Percentiles rank a stretch among this genome's conserved stretches.
Conservation (phyloP, 768 basidiomycete species). For the Pleurotus eryngii region DNA sequence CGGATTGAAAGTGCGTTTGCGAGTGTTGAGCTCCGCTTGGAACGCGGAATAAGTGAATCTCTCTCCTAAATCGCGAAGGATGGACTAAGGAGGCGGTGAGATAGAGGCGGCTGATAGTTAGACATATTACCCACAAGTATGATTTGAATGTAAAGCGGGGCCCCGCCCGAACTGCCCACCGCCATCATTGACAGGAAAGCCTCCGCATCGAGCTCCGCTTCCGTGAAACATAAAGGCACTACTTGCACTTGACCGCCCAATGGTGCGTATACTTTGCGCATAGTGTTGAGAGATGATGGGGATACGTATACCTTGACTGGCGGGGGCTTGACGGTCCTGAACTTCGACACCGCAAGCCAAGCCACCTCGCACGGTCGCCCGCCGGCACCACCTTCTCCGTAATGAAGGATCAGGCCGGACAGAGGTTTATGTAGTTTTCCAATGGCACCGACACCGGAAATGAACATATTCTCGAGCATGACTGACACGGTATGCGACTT, state of each 20-base stretch:
- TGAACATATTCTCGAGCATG: constrained; percentile 67
- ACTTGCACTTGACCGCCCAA: constrained; percentile 49
- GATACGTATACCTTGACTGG: constrained; percentile 55
- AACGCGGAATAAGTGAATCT: constrained; percentile 51
- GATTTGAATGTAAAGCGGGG: constrained; percentile 69
- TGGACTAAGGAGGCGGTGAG: constrained; percentile 34
- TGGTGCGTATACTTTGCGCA: constrained; percentile 51
- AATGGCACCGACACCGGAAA: constrained; percentile 45
- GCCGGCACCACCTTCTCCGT: constrained; percentile 40
- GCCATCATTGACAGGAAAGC: constrained; percentile 78
- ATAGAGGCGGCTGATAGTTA: background rate
- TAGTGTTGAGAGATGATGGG: constrained; percentile 55
- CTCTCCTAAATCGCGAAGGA: constrained; percentile 63
- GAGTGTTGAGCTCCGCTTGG: constrained; percentile 37
- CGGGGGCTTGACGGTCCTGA: constrained; percentile 27
- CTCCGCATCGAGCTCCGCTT: constrained; percentile 62
- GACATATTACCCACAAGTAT: constrained; percentile 19
- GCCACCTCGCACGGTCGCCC: constrained; percentile 40
- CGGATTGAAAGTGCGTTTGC: constrained; percentile 52
- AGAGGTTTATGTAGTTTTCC: constrained; percentile 54
- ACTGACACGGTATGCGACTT: constrained; percentile 71
- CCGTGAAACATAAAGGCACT: constrained; percentile 50
- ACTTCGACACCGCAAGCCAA: constrained; percentile 44
- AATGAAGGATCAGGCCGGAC: constrained; percentile 64
- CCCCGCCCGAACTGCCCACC: constrained; percentile 53